Base-by-base conservation (phyloP, 495 filamentous ascomycete species). In the Penicillium lagena region DNA sequence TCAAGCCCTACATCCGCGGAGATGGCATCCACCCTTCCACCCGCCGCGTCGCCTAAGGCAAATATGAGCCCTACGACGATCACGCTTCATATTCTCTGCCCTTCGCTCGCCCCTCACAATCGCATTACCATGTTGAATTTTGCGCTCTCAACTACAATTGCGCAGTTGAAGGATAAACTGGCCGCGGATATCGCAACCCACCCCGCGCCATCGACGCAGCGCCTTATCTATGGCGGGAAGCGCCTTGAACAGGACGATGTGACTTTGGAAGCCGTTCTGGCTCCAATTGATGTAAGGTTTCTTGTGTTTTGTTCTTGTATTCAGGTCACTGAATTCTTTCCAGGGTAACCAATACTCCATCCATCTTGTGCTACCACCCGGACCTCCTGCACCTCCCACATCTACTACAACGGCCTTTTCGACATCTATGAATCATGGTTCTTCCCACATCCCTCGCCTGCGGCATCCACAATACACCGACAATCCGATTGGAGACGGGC, bases 181-280 rank as follows among this genome's bases (percentile, higher is more conserved):
- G 71, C 75, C 11, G 63, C 77, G 44, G 50, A 58, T 11, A 58
- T 87, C n/a, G 61, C 70, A 6, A 71, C 65, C 31, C 76, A 70
- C 8, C 79, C 83, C 29, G 40, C 69, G 3, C 55, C 77, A 60
- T 46, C 56, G 4, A 66, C 66, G 4, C 83, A 87, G 54, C 70
- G 83, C 9, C 56, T 90, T 35, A 87, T 89, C 22, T 80, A 85
- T 49, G 67, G 77, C 44, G 86, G 85, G 7, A 78, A 77, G 39
- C 60, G 78, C 30, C 66, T 88, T 13, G 46, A 60, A 13, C 69
- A 73, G 45, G 73, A 82, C 13, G 63, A 50, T 12, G 70, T 72
- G 27, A 82, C 72, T 0, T 64, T 90, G 56, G 50, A 68, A 35
- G 74, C 77, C 12, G 57, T 87, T 0, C 77, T 89, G 52, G 73